phyloP scores from a whole-genome alignment of 805 yeast genomes.

The Kazachstania bromeliacearum region DNA sequence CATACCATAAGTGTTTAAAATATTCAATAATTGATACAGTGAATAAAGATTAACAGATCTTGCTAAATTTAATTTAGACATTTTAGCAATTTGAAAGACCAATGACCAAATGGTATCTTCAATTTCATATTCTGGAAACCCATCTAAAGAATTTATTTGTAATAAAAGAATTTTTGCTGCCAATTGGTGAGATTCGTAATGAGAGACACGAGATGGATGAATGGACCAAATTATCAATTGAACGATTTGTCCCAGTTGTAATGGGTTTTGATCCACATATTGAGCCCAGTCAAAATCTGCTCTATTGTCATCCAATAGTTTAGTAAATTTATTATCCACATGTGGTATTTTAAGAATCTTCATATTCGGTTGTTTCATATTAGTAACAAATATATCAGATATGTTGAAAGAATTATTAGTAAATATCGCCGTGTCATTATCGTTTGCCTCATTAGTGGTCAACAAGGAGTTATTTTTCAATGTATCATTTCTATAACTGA shows the following conservation, averaged over 20 bases:
- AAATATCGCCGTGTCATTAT: background rate
- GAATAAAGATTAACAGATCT: slow-evolving; percentile 22
- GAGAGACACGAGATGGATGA: slow-evolving; percentile 22
- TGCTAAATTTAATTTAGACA: slow-evolving; percentile 22
- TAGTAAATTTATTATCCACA: slow-evolving; percentile 19
- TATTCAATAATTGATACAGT: slow-evolving; percentile 38
- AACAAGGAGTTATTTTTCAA: slow-evolving; percentile 42
- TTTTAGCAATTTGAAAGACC: slow-evolving; percentile 31
- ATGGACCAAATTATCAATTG: slow-evolving; percentile 28
- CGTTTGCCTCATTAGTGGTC: background rate
- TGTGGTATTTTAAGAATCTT: slow-evolving; percentile 18
- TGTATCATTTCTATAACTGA: slow-evolving; percentile 63
- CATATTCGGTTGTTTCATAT: slow-evolving; percentile 16
- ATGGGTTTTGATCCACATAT: slow-evolving; percentile 22
- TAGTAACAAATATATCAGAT: slow-evolving; percentile 1
- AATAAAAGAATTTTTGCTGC: slow-evolving; percentile 24
- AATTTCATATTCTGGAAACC: slow-evolving; percentile 26
- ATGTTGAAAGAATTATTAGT: background rate
- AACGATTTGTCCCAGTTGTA: slow-evolving; percentile 16
- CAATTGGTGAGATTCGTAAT: slow-evolving; percentile 26
- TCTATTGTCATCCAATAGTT: slow-evolving; percentile 21
- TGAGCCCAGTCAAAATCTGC: slow-evolving; percentile 27
- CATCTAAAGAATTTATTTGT: slow-evolving; percentile 22
- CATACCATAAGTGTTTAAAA: slow-evolving; percentile 33
- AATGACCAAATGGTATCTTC: slow-evolving; percentile 31